Conservation (phyloP, 768 basidiomycete species). For the Epithele typhae region DNA sequence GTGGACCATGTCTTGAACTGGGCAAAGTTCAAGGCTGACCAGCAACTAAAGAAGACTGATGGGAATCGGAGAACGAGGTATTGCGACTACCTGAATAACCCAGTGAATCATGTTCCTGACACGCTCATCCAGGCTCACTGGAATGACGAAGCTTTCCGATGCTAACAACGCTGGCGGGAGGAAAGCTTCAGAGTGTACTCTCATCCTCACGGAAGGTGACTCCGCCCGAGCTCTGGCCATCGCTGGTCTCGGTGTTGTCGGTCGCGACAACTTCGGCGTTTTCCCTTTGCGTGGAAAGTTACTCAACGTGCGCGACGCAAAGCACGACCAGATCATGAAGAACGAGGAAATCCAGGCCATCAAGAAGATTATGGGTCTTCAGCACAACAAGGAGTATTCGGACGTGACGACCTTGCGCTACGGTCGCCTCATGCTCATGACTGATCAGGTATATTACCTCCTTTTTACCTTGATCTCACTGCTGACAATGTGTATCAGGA, state of each 20-base stretch:
- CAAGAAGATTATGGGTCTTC: slow-evolving; percentile 96
- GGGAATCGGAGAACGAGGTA: slow-evolving; percentile 83
- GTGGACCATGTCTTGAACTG: slow-evolving; percentile 91
- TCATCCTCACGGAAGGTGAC: slow-evolving; percentile 98
- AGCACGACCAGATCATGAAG: slow-evolving; percentile 95
- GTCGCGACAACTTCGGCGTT: slow-evolving; percentile 95
- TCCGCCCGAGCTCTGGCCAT: slow-evolving; percentile 97
- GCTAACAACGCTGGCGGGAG: slow-evolving; percentile 95
- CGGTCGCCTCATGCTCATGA: slow-evolving; percentile 98
- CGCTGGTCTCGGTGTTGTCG: slow-evolving; percentile 91
- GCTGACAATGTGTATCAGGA: slow-evolving; percentile 48
- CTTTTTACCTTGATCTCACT: too few relatives aligned
- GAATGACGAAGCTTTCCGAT: slow-evolving; percentile 90
- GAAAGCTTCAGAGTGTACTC: slow-evolving; percentile 77
- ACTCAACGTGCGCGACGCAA: slow-evolving; percentile 95
- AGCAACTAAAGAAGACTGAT: slow-evolving; percentile 94
- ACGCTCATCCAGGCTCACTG: slow-evolving; percentile 59
- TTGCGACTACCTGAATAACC: neutral
- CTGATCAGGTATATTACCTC: slow-evolving; percentile 77
- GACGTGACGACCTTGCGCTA: slow-evolving; percentile 72
- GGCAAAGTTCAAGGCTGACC: slow-evolving; percentile 97
- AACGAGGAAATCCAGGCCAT: slow-evolving; percentile 96
- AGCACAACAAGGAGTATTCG: slow-evolving; percentile 88
- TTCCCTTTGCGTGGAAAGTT: slow-evolving; percentile 97
- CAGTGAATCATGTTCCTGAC: slow-evolving; percentile 5